A percentile compares a stretch with the other conserved stretches of the same genome.
Conservation (phyloP, 2,329 filamentous ascomycete species). For the Nannizzia gypsea region DNA sequence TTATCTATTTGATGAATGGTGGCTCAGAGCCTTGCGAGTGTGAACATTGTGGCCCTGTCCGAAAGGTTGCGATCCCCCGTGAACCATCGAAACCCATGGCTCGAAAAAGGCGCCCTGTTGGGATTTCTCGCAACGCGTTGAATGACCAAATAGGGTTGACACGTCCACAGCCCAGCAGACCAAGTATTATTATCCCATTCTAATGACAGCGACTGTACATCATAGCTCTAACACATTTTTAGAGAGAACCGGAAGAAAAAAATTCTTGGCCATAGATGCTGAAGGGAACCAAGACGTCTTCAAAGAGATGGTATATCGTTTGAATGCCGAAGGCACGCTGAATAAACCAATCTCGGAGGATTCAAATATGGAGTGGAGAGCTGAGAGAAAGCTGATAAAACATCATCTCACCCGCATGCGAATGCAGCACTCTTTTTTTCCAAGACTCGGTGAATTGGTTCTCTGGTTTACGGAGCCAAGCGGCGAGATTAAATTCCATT, state of each 20-base stretch:
- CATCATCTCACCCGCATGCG: conserved; percentile 32
- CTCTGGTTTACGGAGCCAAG: conserved; percentile 37
- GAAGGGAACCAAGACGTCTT: conserved; percentile 46
- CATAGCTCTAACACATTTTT: neutral
- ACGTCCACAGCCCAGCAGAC: neutral
- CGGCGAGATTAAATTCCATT: conserved; percentile 26
- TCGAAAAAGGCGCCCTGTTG: neutral
- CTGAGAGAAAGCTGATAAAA: conserved; percentile 36
- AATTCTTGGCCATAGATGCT: conserved; percentile 27
- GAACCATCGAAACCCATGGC: neutral
- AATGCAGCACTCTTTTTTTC: conserved; percentile 40
- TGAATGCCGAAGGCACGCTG: conserved; percentile 32
- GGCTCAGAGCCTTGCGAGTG: conserved; percentile 38
- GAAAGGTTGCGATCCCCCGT: neutral
- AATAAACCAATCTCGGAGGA: conserved; percentile 40
- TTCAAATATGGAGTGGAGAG: conserved; percentile 46
- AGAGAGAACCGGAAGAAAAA: neutral
- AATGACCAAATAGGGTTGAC: neutral
- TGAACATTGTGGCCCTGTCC: conserved; percentile 31
- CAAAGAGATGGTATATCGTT: conserved; percentile 38
- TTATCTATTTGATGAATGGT: conserved; percentile 44
- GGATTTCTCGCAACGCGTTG: neutral
- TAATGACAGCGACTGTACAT: neutral
- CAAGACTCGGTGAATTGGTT: conserved; percentile 46
- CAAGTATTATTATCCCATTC: neutral